A percentile compares a stretch with the other conserved stretches of the same genome.
These are phyloP conservation scores for Nemania serpens DNA, from an alignment of 2,329 filamentous ascomycete species.

Conservation along the genomic window DNA sequence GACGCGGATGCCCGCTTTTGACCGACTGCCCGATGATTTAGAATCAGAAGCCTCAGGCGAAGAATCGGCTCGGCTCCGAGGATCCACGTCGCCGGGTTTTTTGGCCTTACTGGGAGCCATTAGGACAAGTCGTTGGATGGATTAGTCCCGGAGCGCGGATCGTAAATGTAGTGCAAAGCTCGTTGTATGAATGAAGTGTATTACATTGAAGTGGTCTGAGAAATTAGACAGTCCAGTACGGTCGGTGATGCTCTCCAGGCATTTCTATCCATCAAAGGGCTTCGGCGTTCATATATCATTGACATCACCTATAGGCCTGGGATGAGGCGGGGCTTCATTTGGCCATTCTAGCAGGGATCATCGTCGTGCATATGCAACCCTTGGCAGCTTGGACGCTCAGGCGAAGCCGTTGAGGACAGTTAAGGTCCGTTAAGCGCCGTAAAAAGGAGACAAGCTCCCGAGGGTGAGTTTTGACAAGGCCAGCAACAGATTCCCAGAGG, in stretches of 20 bases:
- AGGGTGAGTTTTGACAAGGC: neutral
- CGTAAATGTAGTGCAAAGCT: neutral
- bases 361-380: constrained; percentile 8
- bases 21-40: constrained; percentile 32
- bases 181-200: neutral
- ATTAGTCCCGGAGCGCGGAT: neutral
- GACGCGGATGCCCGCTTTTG: constrained; percentile 47
- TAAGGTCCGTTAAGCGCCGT: neutral
- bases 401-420: neutral
- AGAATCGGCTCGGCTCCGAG: constrained; percentile 32
- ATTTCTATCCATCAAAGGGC: constrained; percentile 12
- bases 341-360: constrained; percentile 12
- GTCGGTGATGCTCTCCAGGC: too few species aligned
- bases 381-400: constrained; percentile 4
- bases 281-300: constrained; percentile 17
- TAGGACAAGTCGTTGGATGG: constrained; percentile 5
- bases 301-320: neutral
- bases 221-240: too few species aligned
- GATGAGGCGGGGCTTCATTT: constrained; percentile 11
- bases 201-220: neutral
- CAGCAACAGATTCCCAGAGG: too few species aligned
- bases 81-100: constrained; percentile 25
- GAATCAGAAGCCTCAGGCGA: constrained; percentile 35
- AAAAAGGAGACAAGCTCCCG: neutral
- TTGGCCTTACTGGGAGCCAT: constrained; percentile 33